A percentile compares a stretch with the other conserved stretches of the same genome.
These are phyloP conservation scores for Chlamydomonas sp. DNA, from an alignment of 139 green algal species.

Conservation along the genomic window DNA sequence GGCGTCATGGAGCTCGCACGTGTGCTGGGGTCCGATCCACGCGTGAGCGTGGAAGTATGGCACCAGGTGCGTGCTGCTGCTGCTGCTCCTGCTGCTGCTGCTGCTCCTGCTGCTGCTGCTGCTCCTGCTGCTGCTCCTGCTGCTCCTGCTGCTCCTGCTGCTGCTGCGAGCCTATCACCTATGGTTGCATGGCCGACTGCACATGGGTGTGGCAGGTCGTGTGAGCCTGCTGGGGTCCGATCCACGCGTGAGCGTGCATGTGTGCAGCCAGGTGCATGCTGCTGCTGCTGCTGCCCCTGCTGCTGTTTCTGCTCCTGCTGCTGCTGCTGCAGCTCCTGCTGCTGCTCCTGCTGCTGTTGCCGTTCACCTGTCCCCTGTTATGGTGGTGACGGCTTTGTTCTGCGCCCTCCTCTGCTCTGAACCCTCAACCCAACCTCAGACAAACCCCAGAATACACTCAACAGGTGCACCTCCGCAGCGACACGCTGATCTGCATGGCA, in stretches of 20 bases:
- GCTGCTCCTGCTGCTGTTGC: too few relatives aligned
- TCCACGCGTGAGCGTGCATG: constrained; percentile 41
- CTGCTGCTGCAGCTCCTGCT: too few relatives aligned
- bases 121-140: constrained; percentile 8
- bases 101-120: background rate
- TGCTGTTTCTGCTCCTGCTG: too few relatives aligned
- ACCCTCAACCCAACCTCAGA: too few relatives aligned
- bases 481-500: too few relatives aligned
- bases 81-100: background rate
- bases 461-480: too few relatives aligned
- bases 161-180: background rate
- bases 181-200: background rate
- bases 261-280: constrained; percentile 50
- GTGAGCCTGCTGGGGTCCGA: constrained; percentile 38
- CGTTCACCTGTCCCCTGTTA: background rate
- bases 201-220: background rate
- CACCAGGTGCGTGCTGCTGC: constrained; percentile 40
- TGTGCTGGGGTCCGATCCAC: constrained; percentile 36
- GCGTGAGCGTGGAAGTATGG: constrained; percentile 48
- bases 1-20: constrained; percentile 45
- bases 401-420: too few relatives aligned
- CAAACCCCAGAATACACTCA: too few relatives aligned
- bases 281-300: background rate
- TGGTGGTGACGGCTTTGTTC: background rate
- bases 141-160: background rate